A percentile compares a stretch with the other conserved stretches of the same genome.
Evolutionary conservation across 441 rosid genomes (phyloP).

Genomic region (Flueggea neowawraea): DNA sequence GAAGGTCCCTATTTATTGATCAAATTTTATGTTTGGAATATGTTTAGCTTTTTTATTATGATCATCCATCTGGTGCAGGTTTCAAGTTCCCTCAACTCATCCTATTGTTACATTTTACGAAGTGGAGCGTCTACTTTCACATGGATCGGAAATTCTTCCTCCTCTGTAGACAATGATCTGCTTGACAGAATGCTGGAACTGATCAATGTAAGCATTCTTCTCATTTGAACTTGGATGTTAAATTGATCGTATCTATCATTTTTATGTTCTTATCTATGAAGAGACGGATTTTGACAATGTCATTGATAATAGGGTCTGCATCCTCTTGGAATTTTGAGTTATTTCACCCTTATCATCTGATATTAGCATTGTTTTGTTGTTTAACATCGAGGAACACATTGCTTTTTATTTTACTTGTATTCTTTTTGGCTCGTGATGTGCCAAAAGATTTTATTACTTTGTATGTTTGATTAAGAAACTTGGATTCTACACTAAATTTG

Average conservation of each 20-base stretch:
- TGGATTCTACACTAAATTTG: too few species aligned
- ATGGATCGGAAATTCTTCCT: conserved; percentile 83
- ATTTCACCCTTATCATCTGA: too few species aligned
- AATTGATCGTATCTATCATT: not conserved
- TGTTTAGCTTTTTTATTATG: not conserved
- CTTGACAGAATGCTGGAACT: conserved; percentile 81
- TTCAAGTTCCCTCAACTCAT: conserved; percentile 74
- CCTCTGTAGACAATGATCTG: conserved; percentile 65
- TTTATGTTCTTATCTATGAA: not conserved
- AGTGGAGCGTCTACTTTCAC: conserved; percentile 62
- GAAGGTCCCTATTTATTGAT: too few species aligned
- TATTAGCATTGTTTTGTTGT: too few species aligned
- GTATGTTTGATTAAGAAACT: too few species aligned
- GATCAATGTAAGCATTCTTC: conserved; percentile 50
- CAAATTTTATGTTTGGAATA: too few species aligned
- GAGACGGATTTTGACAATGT: not conserved
- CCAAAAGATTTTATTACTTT: too few species aligned
- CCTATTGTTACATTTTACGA: conserved; percentile 80
- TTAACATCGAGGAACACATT: too few species aligned
- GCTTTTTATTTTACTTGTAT: too few species aligned
- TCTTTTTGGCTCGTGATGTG: too few species aligned
- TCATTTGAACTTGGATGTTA: conserved; percentile 9
- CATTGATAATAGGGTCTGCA: too few species aligned
- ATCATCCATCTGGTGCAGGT: conserved; percentile 45
- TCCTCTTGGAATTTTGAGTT: too few species aligned